Percentiles rank a stretch among this genome's conserved stretches.
Conservation (phyloP, 2,329 filamentous ascomycete genomes). For the Trichophaea hybrida region DNA sequence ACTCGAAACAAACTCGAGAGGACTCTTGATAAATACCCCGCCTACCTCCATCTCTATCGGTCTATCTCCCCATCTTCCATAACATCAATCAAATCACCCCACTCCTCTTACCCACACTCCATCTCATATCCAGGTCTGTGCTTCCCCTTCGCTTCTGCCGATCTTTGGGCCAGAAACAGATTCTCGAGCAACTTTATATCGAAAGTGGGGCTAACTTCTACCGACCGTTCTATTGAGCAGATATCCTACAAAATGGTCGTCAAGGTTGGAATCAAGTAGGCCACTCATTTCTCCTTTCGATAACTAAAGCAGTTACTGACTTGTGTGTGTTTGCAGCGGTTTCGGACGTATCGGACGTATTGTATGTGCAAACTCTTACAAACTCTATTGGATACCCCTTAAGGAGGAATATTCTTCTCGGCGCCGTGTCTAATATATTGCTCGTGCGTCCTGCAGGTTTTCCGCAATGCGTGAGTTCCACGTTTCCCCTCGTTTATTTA, state of each 20-base stretch:
- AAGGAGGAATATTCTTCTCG: conserved; percentile 26
- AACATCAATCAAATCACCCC: not conserved
- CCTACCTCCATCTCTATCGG: not conserved
- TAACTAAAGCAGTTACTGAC: conserved; percentile 6
- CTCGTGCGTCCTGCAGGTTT: conserved; percentile 41
- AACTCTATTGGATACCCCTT: not conserved
- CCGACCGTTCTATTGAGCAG: not conserved
- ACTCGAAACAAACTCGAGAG: not conserved
- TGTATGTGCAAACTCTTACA: conserved; percentile 33
- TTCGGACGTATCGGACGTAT: conserved; percentile 99
- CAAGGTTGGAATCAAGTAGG: conserved; percentile 27
- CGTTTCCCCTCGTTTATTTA: not conserved
- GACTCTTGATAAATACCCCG: not conserved
- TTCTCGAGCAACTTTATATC: not conserved
- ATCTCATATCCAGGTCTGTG: not conserved
- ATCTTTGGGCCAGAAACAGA: not conserved
- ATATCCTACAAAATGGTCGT: conserved; percentile 23
- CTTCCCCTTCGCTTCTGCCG: not conserved
- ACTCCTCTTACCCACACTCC: not conserved
- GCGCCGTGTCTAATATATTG: no score
- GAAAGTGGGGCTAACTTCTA: not conserved
- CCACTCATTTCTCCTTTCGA: not conserved
- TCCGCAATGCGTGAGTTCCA: conserved; percentile 74
- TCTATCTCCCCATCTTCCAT: not conserved
- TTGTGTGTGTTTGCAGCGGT: conserved; percentile 62